These are phyloP conservation scores for Corinectria fuckeliana DNA, from an alignment of 2,329 filamentous ascomycete genomes.

Conservation along the genomic window DNA sequence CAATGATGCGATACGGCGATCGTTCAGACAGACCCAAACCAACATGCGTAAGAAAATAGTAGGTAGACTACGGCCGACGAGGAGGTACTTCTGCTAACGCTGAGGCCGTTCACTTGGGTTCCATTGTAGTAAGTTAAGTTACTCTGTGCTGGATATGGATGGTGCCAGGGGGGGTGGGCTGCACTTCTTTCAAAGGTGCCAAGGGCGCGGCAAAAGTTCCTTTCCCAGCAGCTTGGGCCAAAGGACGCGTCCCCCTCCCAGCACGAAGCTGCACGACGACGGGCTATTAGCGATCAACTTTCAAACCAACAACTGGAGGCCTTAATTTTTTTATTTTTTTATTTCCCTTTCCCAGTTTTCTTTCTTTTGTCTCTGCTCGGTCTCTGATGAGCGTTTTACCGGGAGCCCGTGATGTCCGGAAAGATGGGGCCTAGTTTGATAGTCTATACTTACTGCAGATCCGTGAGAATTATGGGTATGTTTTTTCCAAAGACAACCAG, in stretches of 20 bases:
- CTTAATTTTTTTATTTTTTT: background rate
- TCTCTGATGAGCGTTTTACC: background rate
- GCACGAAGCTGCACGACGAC: background rate
- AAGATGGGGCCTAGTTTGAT: background rate
- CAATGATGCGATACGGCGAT: background rate
- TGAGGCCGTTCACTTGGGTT: background rate
- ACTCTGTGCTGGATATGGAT: slow-evolving; percentile 6
- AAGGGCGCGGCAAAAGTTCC: slow-evolving; percentile 40
- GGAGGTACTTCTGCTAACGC: background rate
- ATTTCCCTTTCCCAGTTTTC: too few species aligned
- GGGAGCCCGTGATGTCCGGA: background rate
- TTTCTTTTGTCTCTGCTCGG: background rate
- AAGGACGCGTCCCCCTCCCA: background rate
- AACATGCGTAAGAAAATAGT: background rate
- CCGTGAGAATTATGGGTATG: background rate
- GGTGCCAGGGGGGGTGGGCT: slow-evolving; percentile 14
- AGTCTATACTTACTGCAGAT: too few species aligned
- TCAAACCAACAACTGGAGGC: background rate
- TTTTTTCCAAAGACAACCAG: background rate
- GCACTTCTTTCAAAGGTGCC: slow-evolving; percentile 38
- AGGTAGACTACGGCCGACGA: background rate
- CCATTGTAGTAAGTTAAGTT: background rate
- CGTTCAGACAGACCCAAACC: background rate
- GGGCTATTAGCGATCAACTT: background rate
- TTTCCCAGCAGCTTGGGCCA: slow-evolving; percentile 24